A percentile compares a stretch with the other conserved stretches of the same genome.
These are phyloP conservation scores for Apiospora kogelbergensis DNA, from an alignment of 2,329 filamentous ascomycete species.

Conservation along the genomic window DNA sequence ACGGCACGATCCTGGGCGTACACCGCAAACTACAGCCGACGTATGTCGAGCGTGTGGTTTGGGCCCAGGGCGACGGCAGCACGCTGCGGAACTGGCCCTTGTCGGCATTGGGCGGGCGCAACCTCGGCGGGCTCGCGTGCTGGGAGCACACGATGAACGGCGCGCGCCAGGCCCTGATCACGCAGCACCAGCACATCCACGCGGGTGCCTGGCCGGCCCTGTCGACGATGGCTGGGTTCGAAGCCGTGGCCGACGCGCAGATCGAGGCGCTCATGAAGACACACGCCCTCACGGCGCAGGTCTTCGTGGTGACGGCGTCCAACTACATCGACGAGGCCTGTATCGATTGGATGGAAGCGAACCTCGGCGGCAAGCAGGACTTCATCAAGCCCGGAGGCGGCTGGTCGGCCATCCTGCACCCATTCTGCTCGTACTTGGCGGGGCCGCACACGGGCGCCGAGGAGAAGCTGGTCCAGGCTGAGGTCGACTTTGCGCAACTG, in stretches of 20 bases:
- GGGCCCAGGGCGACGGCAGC: constrained; percentile 29
- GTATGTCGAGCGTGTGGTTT: constrained; percentile 29
- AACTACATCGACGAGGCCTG: constrained; percentile 43
- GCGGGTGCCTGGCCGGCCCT: constrained; percentile 32
- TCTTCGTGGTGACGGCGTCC: constrained; percentile 32
- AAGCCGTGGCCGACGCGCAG: constrained; percentile 39
- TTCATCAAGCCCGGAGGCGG: constrained; percentile 28
- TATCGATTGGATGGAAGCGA: constrained; percentile 36
- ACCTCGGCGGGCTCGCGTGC: constrained; percentile 30
- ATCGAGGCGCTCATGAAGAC: constrained; percentile 47
- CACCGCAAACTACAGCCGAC: constrained; percentile 35
- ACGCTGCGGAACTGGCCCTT: constrained; percentile 24
- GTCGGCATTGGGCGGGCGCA: constrained; percentile 12
- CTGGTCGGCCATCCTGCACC: constrained; percentile 31
- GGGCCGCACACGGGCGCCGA: constrained; percentile 26
- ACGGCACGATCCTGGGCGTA: constrained; percentile 27
- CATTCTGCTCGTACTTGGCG: constrained; percentile 28
- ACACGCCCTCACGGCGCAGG: constrained; percentile 43
- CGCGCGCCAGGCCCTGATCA: constrained; percentile 30
- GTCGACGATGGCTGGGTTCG: constrained; percentile 35
- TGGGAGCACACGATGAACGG: constrained; percentile 34
- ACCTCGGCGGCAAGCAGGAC: constrained; percentile 28
- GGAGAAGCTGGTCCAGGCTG: constrained; percentile 25
- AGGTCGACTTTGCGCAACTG: constrained; percentile 28
- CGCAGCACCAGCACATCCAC: constrained; percentile 28